Percentiles rank a stretch among this genome's conserved stretches.
Evolutionary conservation across 371 early-diverging fungal species (phyloP).

Genomic region (Mucor irregularis): DNA sequence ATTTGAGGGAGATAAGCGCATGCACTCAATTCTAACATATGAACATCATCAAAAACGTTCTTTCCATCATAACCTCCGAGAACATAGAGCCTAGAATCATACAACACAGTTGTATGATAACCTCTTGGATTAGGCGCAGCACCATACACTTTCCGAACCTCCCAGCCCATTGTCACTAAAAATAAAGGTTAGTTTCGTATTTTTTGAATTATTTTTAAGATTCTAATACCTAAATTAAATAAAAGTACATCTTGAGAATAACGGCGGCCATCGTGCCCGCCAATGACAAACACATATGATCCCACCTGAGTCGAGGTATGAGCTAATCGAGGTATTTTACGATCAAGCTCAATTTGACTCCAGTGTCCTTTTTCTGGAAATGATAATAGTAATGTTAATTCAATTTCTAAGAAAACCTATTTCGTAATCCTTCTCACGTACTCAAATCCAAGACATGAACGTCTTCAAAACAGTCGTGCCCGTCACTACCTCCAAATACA

Average conservation of each 20-base stretch:
- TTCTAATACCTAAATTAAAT: conserved; percentile 71
- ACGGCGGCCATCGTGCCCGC: conserved; percentile 84
- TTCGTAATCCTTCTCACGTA: too few species aligned
- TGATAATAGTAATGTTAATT: too few species aligned
- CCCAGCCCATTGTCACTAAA: conserved; percentile 80
- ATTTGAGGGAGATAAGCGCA: conserved; percentile 77
- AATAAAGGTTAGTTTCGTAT: background rate
- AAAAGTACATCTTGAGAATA: conserved; percentile 81
- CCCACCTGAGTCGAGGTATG: conserved; percentile 89
- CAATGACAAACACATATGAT: conserved; percentile 84
- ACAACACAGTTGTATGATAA: conserved; percentile 79
- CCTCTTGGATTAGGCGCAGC: conserved; percentile 70
- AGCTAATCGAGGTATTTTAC: conserved; percentile 72
- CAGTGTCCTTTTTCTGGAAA: conserved; percentile 41
- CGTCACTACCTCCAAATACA: conserved; percentile 89
- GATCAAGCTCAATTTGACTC: conserved; percentile 66
- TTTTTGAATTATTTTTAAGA: background rate
- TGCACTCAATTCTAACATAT: conserved; percentile 78
- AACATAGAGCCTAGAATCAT: conserved; percentile 80
- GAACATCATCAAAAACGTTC: conserved; percentile 80
- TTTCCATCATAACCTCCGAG: conserved; percentile 88
- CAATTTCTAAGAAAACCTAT: too few species aligned
- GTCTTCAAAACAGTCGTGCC: conserved; percentile 86
- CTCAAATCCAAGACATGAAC: conserved; percentile 70
- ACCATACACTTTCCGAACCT: conserved; percentile 73